These are phyloP conservation scores for Triticum turgidum DNA, from an alignment of 176 grass and related monocot genomes.

Conservation along the genomic window DNA sequence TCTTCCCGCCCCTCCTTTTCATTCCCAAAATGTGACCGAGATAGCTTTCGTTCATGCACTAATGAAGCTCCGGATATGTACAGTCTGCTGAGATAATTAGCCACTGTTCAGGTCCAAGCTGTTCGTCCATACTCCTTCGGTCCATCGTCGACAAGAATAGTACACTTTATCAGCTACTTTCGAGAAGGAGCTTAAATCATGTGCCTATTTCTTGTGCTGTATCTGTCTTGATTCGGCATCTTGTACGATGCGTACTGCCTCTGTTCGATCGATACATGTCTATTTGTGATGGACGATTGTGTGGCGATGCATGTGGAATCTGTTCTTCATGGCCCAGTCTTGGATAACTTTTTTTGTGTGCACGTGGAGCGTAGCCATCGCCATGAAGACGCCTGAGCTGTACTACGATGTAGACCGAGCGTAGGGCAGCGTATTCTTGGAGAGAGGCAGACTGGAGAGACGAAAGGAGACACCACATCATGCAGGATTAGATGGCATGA, in stretches of 20 bases:
- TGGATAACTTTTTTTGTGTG: neutral
- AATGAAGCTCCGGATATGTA: neutral
- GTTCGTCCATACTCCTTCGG: neutral
- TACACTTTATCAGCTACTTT: neutral
- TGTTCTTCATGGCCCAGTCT: no score
- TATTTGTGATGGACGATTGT: neutral
- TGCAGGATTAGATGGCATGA: neutral
- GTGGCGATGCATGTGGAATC: neutral
- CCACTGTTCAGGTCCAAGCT: neutral
- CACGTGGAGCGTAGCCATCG: neutral
- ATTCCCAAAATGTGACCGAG: neutral
- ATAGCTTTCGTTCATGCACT: neutral
- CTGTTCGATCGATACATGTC: neutral
- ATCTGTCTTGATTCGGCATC: neutral
- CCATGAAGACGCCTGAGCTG: neutral
- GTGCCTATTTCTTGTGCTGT: neutral
- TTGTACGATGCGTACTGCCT: neutral
- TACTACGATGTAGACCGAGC: neutral
- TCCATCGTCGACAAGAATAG: neutral
- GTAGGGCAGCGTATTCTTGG: neutral
- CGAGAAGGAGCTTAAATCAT: neutral
- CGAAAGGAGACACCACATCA: neutral
- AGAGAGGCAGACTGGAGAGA: neutral
- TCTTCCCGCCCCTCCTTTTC: no score
- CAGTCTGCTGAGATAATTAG: neutral